These are phyloP conservation scores for Chlorella sp. DNA, from an alignment of 139 green algal species.

Conservation along the genomic window DNA sequence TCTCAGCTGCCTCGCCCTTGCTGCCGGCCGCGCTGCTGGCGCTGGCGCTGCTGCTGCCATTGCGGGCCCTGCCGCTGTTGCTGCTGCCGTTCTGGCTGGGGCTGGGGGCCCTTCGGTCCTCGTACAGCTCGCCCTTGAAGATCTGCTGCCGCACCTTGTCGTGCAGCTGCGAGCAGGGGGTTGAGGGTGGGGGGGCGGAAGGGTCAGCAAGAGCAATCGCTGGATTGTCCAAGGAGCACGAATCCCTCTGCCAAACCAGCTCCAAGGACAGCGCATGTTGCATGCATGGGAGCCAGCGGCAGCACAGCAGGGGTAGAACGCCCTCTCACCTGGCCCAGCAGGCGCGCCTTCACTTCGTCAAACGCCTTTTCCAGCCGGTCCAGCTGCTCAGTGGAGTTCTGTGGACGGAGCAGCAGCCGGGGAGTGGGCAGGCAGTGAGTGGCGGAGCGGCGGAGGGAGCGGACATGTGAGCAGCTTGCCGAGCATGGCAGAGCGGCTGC, in stretches of 20 bases:
- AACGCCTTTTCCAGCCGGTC: constrained; percentile 83
- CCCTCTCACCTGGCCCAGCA: constrained; percentile 63
- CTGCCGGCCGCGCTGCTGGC: too few species aligned
- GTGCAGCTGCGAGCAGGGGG: constrained; percentile 68
- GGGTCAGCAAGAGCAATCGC: not conserved
- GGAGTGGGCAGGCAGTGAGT: too few species aligned
- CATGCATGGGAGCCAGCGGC: too few species aligned
- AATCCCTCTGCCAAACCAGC: too few species aligned
- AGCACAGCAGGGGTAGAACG: too few species aligned
- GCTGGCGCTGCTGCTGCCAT: not conserved
- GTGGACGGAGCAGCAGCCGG: constrained; percentile 5
- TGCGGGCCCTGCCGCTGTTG: not conserved
- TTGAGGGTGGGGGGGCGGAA: not conserved
- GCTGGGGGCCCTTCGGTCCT: too few species aligned
- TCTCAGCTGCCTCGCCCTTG: too few species aligned
- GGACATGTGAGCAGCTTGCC: too few species aligned
- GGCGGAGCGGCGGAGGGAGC: too few species aligned
- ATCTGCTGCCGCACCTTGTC: constrained; percentile 71
- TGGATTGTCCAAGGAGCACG: too few species aligned
- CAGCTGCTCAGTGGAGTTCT: constrained; percentile 85
- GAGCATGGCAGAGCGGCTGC: too few species aligned
- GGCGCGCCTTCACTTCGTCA: constrained; percentile 87
- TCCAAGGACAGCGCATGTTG: too few species aligned
- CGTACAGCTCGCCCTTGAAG: constrained; percentile 38
- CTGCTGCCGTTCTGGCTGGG: not conserved